A percentile compares a stretch with the other conserved stretches of the same genome.
Conservation (phyloP, 2,329 filamentous ascomycete genomes). For the Shiraia sp. region DNA sequence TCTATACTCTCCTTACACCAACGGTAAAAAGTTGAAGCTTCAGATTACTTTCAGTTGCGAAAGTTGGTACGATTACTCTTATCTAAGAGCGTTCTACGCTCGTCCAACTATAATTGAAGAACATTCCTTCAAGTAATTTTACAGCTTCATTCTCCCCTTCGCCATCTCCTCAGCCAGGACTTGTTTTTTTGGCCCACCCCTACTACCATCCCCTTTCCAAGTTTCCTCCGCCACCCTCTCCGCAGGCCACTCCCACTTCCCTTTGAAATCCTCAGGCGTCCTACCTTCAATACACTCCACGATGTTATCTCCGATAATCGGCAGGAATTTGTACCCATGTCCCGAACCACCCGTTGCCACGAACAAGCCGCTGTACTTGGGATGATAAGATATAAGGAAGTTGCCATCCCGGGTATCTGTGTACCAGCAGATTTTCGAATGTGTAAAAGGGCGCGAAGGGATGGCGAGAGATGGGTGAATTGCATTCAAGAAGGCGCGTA, state of each 20-base stretch:
- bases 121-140: background rate
- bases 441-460: conserved; percentile 48
- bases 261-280: conserved; percentile 55
- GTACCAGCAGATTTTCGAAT: conserved; percentile 59
- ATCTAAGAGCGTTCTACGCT: too few species aligned
- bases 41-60: too few species aligned
- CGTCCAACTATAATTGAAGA: too few species aligned
- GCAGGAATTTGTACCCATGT: conserved; percentile 66
- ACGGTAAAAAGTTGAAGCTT: too few species aligned
- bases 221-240: conserved; percentile 43
- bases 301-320: conserved; percentile 60
- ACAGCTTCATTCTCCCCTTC: conserved; percentile 38
- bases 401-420: conserved; percentile 60
- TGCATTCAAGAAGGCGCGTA: conserved; percentile 35
- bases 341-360: conserved; percentile 65
- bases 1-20: too few species aligned
- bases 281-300: conserved; percentile 53
- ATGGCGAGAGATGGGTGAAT: conserved; percentile 37
- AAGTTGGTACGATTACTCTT: too few species aligned
- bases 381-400: conserved; percentile 59
- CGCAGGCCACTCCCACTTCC: conserved; percentile 63
- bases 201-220: conserved; percentile 45
- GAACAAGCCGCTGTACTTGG: conserved; percentile 56
- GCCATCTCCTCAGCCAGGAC: conserved; percentile 47
- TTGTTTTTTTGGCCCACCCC: conserved; percentile 44